Evolutionary conservation across 768 basidiomycete species (phyloP).

Genomic region (Amanita phalloides): DNA sequence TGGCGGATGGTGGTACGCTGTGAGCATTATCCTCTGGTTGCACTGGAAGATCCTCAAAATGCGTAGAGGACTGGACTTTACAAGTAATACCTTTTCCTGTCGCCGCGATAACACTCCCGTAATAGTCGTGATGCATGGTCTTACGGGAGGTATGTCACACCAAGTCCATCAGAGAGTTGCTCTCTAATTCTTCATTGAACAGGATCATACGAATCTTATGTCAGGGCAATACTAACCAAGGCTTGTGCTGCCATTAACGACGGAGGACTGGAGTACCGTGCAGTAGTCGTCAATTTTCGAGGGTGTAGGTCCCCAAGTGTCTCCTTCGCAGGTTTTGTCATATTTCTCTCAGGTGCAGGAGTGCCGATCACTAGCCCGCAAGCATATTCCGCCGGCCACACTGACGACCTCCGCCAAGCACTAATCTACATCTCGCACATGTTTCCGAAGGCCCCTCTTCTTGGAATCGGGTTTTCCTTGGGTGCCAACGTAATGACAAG

Average conservation of each 20-base stretch:
- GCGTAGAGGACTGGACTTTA: conserved; percentile 55
- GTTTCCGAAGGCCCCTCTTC: conserved; percentile 72
- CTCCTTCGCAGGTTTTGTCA: conserved; percentile 8
- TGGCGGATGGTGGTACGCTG: conserved; percentile 59
- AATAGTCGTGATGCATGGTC: conserved; percentile 48
- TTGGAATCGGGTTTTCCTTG: conserved; percentile 89
- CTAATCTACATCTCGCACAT: conserved; percentile 59
- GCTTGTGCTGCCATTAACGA: conserved; percentile 58
- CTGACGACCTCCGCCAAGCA: conserved; percentile 80
- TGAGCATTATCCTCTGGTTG: conserved; percentile 17
- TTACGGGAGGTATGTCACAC: conserved; percentile 33
- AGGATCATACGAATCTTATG: conserved; percentile 89
- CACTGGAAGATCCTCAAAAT: neutral
- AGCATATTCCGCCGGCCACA: conserved; percentile 82
- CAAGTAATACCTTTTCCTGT: conserved; percentile 30
- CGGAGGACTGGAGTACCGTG: conserved; percentile 88
- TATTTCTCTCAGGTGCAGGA: conserved; percentile 54
- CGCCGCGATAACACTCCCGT: conserved; percentile 35
- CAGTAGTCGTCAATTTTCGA: conserved; percentile 84
- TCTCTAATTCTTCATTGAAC: conserved; percentile 1
- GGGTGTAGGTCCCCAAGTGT: conserved; percentile 52
- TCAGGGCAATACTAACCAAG: conserved; percentile 69
- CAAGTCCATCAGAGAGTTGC: neutral
- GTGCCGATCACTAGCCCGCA: conserved; percentile 75
- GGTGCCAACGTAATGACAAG: conserved; percentile 87